These are phyloP conservation scores for Malania oleifera DNA, from an alignment of 164 flowering plant genomes.

Conservation along the genomic window DNA sequence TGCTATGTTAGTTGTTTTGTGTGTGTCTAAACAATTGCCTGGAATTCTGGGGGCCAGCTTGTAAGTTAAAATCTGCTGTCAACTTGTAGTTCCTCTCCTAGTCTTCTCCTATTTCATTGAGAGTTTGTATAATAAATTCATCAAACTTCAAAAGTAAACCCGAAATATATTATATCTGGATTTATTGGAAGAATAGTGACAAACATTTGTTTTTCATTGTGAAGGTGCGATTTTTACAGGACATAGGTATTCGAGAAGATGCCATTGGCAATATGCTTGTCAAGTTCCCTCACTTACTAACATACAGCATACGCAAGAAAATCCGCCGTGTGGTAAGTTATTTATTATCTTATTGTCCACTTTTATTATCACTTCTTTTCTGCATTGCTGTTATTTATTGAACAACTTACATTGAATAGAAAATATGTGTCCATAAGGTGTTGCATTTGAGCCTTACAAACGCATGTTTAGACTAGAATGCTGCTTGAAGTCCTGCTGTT, in stretches of 20 bases:
- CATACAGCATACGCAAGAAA: slow-evolving; percentile 89
- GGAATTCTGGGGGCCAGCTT: too few species aligned
- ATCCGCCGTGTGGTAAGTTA: slow-evolving; percentile 84
- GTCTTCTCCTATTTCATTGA: too few species aligned
- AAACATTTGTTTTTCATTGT: slow-evolving; percentile 4
- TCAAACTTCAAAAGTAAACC: too few species aligned
- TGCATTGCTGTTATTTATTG: background rate
- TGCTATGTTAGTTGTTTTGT: background rate
- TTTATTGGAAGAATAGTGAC: background rate
- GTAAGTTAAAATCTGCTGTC: background rate
- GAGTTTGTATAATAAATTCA: too few species aligned
- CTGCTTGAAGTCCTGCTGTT: too few species aligned
- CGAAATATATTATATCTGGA: background rate
- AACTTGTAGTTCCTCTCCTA: too few species aligned
- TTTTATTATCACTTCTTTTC: background rate
- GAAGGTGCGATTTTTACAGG: slow-evolving; percentile 84
- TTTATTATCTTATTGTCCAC: background rate
- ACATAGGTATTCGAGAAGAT: slow-evolving; percentile 77
- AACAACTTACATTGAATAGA: too few species aligned
- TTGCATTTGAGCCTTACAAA: too few species aligned
- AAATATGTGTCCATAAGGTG: too few species aligned
- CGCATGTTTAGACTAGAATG: too few species aligned
- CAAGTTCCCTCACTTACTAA: slow-evolving; percentile 76
- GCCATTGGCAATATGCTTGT: slow-evolving; percentile 75
- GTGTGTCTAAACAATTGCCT: background rate